Conservation (phyloP, 306 rosid genomes). For the Cicer judaicum region DNA sequence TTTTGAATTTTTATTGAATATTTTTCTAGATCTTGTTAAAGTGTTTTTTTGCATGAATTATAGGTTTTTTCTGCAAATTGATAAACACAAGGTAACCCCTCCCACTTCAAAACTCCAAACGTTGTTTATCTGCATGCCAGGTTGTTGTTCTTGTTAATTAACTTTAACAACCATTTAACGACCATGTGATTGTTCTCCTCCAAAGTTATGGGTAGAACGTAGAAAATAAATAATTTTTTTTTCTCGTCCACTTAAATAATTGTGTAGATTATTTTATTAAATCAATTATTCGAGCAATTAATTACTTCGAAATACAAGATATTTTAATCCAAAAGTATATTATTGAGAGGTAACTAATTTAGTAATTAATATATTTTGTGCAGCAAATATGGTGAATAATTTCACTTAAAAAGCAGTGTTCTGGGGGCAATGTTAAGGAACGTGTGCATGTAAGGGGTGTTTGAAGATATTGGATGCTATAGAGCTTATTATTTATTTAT, state of each 20-base stretch:
- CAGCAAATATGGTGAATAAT: background rate
- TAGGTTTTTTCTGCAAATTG: too few species aligned
- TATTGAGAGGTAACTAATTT: too few species aligned
- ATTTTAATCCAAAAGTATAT: too few species aligned
- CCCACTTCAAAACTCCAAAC: too few species aligned
- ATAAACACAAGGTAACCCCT: too few species aligned
- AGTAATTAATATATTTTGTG: background rate
- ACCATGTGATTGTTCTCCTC: background rate
- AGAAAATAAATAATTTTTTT: too few species aligned
- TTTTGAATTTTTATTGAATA: too few species aligned
- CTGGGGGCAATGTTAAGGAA: background rate
- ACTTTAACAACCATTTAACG: background rate
- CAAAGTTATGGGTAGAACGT: background rate
- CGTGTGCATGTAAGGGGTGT: background rate
- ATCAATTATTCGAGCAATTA: background rate
- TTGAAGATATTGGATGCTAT: background rate
- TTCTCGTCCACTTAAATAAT: too few species aligned
- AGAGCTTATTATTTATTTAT: too few species aligned
- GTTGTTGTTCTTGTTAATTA: conserved; percentile 1
- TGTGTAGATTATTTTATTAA: background rate
- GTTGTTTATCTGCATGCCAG: background rate
- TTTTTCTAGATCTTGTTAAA: too few species aligned
- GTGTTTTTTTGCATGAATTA: too few species aligned
- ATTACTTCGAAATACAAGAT: too few species aligned
- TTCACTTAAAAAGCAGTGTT: background rate